These are phyloP conservation scores for Graphilbum fragrans DNA, from an alignment of 2,329 filamentous ascomycete genomes.

Conservation along the genomic window DNA sequence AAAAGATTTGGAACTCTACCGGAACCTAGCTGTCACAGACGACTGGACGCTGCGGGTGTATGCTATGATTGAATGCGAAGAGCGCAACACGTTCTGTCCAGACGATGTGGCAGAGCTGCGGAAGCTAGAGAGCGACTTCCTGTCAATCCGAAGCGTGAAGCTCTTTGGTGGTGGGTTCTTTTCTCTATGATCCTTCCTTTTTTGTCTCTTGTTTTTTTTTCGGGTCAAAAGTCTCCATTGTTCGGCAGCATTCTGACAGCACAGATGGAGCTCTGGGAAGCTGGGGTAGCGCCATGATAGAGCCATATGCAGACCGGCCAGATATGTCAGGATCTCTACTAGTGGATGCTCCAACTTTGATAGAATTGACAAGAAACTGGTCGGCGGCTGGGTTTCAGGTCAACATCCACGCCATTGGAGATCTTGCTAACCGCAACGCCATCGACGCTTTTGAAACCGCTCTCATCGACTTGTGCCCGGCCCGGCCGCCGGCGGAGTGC, in stretches of 20 bases:
- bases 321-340: conserved; percentile 52
- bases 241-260: neutral
- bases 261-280: conserved; percentile 57
- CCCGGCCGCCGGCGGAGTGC: conserved; percentile 20
- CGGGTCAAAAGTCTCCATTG: too few species aligned
- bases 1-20: conserved; percentile 39
- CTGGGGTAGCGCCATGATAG: conserved; percentile 61
- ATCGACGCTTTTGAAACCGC: conserved; percentile 50
- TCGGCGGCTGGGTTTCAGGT: conserved; percentile 51
- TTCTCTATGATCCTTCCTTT: too few species aligned
- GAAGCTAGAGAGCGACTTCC: conserved; percentile 25
- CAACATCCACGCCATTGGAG: conserved; percentile 62
- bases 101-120: conserved; percentile 30
- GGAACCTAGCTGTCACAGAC: conserved; percentile 31
- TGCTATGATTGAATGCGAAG: conserved; percentile 54
- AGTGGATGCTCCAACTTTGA: conserved; percentile 49
- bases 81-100: conserved; percentile 52
- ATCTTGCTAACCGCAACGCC: conserved; percentile 53
- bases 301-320: conserved; percentile 54
- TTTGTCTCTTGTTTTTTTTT: neutral
- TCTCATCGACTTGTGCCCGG: conserved; percentile 39
- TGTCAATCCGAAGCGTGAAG: conserved; percentile 53
- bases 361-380: conserved; percentile 43
- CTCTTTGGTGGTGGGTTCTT: conserved; percentile 47
- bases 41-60: conserved; percentile 53